Conservation (phyloP, 495 filamentous ascomycete genomes). For the Hypoxylon perforatum region DNA sequence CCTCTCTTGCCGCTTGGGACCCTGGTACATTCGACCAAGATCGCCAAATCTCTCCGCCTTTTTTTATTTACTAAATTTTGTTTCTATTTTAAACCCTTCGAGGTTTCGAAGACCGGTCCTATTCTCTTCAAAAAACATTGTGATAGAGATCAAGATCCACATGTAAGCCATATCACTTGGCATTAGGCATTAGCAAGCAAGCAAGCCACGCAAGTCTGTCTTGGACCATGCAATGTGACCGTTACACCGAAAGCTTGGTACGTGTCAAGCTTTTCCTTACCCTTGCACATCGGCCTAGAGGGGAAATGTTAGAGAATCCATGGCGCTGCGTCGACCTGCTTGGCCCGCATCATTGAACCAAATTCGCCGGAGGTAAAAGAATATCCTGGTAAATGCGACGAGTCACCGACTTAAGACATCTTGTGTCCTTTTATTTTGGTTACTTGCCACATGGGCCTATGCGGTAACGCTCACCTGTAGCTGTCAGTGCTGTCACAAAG, state of each 20-base stretch:
- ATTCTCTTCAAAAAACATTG: not conserved
- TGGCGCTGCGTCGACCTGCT: slow-evolving; percentile 21
- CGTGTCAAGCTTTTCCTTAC: slow-evolving; percentile 39
- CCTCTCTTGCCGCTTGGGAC: slow-evolving; percentile 4
- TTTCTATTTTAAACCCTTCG: slow-evolving; percentile 30
- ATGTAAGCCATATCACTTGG: not conserved
- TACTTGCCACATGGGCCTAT: slow-evolving; percentile 13
- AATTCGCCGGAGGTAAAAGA: slow-evolving; percentile 32
- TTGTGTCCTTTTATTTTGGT: slow-evolving; percentile 14
- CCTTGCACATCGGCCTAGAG: slow-evolving; percentile 26
- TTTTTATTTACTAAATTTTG: slow-evolving; percentile 11
- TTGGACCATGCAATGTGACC: slow-evolving; percentile 37
- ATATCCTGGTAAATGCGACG: slow-evolving; percentile 27
- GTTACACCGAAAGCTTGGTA: slow-evolving; percentile 40
- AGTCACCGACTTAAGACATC: not conserved
- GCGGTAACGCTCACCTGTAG: not conserved
- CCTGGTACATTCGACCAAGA: slow-evolving; percentile 21
- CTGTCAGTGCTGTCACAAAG: not conserved
- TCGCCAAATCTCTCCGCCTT: slow-evolving; percentile 13
- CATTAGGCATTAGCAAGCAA: not conserved
- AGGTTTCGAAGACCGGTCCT: not conserved
- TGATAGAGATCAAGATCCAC: slow-evolving; percentile 2
- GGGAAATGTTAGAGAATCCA: slow-evolving; percentile 27
- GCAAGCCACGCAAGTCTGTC: slow-evolving; percentile 14
- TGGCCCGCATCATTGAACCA: slow-evolving; percentile 38